Evolutionary conservation across 1,284 basidiomycete genomes (phyloP).

Genomic region (Ceratobasidium sp.): DNA sequence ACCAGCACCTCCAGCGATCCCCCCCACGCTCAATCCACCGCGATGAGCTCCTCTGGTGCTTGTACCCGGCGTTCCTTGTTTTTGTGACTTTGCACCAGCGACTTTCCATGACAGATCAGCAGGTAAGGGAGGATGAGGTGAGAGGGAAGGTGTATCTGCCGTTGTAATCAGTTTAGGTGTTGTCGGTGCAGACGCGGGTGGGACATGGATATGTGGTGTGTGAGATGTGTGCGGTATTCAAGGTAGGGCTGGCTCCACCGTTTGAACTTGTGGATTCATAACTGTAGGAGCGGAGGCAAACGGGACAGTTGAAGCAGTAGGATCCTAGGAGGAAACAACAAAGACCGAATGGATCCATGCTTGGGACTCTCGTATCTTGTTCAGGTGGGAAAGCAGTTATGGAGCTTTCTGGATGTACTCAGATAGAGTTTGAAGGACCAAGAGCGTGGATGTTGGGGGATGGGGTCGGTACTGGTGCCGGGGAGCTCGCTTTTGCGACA

Average conservation of each 20-base stretch:
- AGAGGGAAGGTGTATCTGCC: not conserved
- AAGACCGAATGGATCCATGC: not conserved
- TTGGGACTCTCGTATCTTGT: slow-evolving; percentile 13
- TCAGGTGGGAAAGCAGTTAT: slow-evolving; percentile 12
- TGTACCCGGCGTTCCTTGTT: not conserved
- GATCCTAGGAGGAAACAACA: slow-evolving; percentile 13
- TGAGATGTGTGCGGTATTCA: not conserved
- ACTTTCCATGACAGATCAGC: slow-evolving; percentile 23
- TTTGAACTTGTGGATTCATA: no score
- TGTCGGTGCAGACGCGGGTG: not conserved
- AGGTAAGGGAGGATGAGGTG: slow-evolving; percentile 12
- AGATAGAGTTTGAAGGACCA: slow-evolving; percentile 24
- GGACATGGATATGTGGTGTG: not conserved
- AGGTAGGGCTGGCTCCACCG: no score
- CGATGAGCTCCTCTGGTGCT: slow-evolving; percentile 7
- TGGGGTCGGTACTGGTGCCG: not conserved
- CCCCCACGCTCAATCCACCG: slow-evolving; percentile 25
- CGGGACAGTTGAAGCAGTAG: not conserved
- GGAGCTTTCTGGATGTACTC: not conserved
- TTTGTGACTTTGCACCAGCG: slow-evolving; percentile 9
- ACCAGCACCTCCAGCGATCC: not conserved
- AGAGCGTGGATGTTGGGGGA: not conserved
- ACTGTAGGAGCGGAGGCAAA: not conserved
- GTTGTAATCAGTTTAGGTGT: slow-evolving; percentile 21
- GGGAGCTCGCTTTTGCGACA: not conserved